Evolutionary conservation across 257 asterid genomes (phyloP), one percentile per base, ranked within the genome.

Genomic region (Gynochthodes officinalis): DNA sequence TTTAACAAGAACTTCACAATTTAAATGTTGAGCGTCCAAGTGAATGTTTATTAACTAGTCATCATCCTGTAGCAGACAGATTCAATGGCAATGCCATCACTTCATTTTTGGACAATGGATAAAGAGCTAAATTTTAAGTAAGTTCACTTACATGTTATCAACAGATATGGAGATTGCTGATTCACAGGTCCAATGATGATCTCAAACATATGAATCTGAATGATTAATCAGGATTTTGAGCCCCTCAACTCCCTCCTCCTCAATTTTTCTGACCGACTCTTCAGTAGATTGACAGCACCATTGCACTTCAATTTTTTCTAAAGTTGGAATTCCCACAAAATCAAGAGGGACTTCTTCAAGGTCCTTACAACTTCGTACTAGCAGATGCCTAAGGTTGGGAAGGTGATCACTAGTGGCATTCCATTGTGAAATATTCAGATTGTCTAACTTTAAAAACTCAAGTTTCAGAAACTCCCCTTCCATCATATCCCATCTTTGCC

Each of bases 381-480:
- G 19, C n/a, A 66, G 42, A 19, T 27, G 35, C 6, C 43, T 40
- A 35, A 76, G 79, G 66, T 10, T 16, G 37, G 75, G 75, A 21
- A 76, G 65, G 28, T 72, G 55, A 40, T 50, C 49, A 52, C 23
- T 55, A 8, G 40, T 33, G 28, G 48, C 60, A 69, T 33, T 4
- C 75, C 79, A 76, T 14, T 49, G 28, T 4, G 21, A 2, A 59
- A 75, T 13, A 54, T 64, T 39, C 59, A 37, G 13, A 46, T 11
- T 9, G 42, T 69, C 40, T 7, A 76, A 58, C 32, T 63, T 52
- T 58, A 76, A 40, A 37, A 39, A 63, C 42, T 63, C 62, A 35
- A 70, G 76, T 18, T 25, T 2, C 27, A 1, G 58, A 19, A 76
- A 76, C 18, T 52, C 52, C 14, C 62, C 76, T 27, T 62, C 42